Evolutionary conservation across 371 early-diverging fungal genomes (phyloP), one percentile per base, ranked within the genome.

Genomic region (Synchytrium microbalum): DNA sequence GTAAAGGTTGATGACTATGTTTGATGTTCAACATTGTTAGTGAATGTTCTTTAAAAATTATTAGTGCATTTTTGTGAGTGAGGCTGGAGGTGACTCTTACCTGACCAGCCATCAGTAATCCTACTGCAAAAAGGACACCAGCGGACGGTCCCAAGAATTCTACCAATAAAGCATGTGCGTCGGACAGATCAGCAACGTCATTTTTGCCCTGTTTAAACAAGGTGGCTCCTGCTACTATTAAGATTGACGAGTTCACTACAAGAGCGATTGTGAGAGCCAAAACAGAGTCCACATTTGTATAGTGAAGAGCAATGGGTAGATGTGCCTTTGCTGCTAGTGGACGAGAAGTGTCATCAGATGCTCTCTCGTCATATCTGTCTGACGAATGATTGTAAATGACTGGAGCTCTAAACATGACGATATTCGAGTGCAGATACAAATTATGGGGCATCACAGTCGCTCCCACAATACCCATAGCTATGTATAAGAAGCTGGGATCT

Each of bases 381-480:
- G 33, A 69, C 68, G 24, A 67, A 52, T 8, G 51, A 27, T 10
- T 59, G 51, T 5, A 29, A 26, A 53, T 46, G 14, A n/a, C 70
- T 14, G 16, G n/a, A 23, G 57, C 51, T 13, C 78, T 69, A 56
- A 71, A 70, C 28, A 66, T 63, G 27, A 88, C 86, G 62, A 92
- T 81, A 53, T 81, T 80, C 2, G 86, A 83, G 64, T 90, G 90
- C 28, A 92, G 75, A 66, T 88, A 91, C 1, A 92, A 71, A 63
- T 90, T 91, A 65, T 51, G 5, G 0, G 32, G 33, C 8, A 65
- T 56, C 32, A 87, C 88, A 1, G 90, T 90, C 0, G 91, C 92
- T 51, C 92, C 92, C 64, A 91, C 81, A 62, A 91, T 91, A 55
- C 87, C 90, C 58, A 91, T 86, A 13, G 90, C 83, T 1, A 91